Percentiles rank a stretch among this genome's conserved stretches.
These are phyloP conservation scores for Solanum paucissectum DNA, from an alignment of 257 asterid genomes.

Conservation along the genomic window DNA sequence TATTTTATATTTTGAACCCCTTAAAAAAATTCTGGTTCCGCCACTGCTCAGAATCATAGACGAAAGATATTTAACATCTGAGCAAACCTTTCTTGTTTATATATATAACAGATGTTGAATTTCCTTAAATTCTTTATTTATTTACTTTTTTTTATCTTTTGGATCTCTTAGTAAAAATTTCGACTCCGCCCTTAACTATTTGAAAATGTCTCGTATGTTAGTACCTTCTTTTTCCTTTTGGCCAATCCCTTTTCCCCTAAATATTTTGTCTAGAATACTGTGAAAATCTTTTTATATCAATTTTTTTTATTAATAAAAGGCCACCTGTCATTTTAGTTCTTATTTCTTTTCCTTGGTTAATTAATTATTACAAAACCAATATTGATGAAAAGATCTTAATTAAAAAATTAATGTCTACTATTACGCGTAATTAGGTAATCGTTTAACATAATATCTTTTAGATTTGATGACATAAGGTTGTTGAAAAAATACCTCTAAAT, in stretches of 20 bases:
- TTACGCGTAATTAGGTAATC: background rate
- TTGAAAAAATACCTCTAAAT: background rate
- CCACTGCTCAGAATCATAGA: rapidly evolving
- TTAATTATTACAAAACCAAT: background rate
- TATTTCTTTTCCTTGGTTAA: background rate
- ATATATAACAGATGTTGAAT: background rate
- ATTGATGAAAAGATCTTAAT: background rate
- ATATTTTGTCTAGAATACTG: background rate
- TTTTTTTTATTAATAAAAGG: background rate
- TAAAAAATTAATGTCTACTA: background rate
- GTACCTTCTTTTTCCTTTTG: background rate
- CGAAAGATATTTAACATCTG: too few species aligned
- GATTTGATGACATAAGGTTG: background rate
- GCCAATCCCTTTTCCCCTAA: background rate
- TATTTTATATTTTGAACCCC: too few species aligned
- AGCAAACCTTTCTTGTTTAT: background rate
- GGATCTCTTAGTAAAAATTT: rapidly evolving
- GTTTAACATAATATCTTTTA: background rate
- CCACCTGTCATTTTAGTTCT: background rate
- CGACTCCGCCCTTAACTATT: background rate
- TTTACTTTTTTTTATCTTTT: background rate
- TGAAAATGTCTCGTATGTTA: background rate
- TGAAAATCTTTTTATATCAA: background rate
- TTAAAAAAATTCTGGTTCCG: too few species aligned
- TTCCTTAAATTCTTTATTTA: background rate